Evolutionary conservation across 345 rosid genomes (phyloP).

Genomic region (Triadica sebifera): DNA sequence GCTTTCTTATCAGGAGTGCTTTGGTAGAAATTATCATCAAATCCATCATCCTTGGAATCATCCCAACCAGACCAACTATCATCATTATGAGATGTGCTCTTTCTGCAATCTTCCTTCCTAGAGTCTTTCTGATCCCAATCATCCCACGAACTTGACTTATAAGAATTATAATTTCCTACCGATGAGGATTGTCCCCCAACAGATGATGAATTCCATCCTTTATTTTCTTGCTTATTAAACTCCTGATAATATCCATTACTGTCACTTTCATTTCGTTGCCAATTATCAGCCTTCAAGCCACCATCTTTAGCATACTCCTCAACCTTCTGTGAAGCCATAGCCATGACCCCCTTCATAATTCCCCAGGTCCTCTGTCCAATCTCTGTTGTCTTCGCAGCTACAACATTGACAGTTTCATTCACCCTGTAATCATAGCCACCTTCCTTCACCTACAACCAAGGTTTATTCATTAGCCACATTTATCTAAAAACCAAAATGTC

Average conservation of each 20-base stretch:
- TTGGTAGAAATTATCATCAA: constrained; percentile 51
- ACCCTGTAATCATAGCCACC: constrained; percentile 89
- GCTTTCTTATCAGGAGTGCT: constrained; percentile 47
- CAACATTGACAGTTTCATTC: constrained; percentile 88
- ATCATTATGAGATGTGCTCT: constrained; percentile 41
- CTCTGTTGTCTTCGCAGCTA: constrained; percentile 79
- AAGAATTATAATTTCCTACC: constrained; percentile 39
- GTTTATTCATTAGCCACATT: constrained; percentile 2
- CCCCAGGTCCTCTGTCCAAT: constrained; percentile 98
- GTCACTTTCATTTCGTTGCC: constrained; percentile 54
- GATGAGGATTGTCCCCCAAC: constrained; percentile 61
- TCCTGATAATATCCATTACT: constrained; percentile 64
- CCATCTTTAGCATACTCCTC: constrained; percentile 87
- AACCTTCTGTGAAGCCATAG: constrained; percentile 81
- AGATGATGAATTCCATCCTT: constrained; percentile 57
- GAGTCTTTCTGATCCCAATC: constrained; percentile 73
- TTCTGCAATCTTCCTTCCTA: constrained; percentile 43
- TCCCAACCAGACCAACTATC: constrained; percentile 96
- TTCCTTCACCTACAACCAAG: constrained; percentile 67
- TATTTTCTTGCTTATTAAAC: constrained; percentile 46
- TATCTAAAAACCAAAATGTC: neutral
- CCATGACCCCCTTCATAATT: constrained; percentile 94
- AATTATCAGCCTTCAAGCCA: constrained; percentile 45
- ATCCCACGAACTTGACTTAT: constrained; percentile 75
- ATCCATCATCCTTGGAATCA: constrained; percentile 75